Percentiles rank a stretch among this genome's conserved stretches.
phyloP scores from a whole-genome alignment of 495 filamentous ascomycete genomes.

The Aspergillus heteromorphus region DNA sequence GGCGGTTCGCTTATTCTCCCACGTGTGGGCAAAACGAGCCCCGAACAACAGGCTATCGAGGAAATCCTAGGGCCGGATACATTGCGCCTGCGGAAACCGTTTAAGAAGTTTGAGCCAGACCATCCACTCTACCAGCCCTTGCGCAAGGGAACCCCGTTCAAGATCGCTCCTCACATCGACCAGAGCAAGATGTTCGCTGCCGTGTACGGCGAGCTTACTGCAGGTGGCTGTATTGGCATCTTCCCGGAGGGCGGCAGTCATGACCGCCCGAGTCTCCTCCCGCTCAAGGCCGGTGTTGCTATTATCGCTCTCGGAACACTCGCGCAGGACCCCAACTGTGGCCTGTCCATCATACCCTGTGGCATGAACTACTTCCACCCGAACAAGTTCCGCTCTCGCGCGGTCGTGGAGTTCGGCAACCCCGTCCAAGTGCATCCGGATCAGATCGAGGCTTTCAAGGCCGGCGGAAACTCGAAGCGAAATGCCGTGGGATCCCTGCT shows the following conservation, averaged over 20 bases:
- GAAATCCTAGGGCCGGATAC: background rate
- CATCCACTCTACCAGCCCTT: constrained; percentile 45
- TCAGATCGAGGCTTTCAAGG: constrained; percentile 79
- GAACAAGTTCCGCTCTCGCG: constrained; percentile 95
- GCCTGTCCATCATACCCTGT: constrained; percentile 97
- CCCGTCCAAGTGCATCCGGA: constrained; percentile 78
- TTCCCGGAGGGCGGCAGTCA: constrained; percentile 98
- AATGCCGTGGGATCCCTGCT: constrained; percentile 74
- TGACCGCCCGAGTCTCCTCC: constrained; percentile 87
- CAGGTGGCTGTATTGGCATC: constrained; percentile 88
- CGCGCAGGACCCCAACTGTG: constrained; percentile 80
- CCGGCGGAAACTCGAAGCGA: constrained; percentile 62
- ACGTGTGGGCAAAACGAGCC: constrained; percentile 50
- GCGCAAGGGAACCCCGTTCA: constrained; percentile 75
- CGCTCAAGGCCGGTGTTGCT: constrained; percentile 94
- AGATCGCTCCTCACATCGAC: constrained; percentile 88
- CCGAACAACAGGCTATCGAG: constrained; percentile 1
- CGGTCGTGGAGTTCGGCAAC: constrained; percentile 91
- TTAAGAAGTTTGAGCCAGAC: background rate
- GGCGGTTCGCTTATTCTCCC: constrained; percentile 86
- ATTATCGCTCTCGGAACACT: constrained; percentile 96
- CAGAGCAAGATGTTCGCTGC: constrained; percentile 90
- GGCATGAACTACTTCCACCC: constrained; percentile 99
- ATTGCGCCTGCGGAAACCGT: constrained; percentile 1
- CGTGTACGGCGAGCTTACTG: constrained; percentile 75